A percentile compares a stretch with the other conserved stretches of the same genome.
Evolutionary conservation across 805 yeast genomes (phyloP).

Genomic region (Metschnikowia vanudenii): DNA sequence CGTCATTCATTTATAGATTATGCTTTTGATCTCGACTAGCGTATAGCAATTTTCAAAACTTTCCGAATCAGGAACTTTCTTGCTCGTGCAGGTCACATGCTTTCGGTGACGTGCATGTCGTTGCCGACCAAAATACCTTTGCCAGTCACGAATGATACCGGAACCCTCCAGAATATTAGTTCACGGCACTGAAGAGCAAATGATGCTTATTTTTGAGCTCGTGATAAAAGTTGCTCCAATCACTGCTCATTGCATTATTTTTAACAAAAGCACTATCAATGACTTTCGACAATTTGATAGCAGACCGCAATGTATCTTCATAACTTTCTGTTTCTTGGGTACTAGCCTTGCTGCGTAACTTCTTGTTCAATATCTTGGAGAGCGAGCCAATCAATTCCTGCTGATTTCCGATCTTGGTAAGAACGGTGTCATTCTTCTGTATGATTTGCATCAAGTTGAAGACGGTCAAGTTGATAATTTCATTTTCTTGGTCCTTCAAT

Average conservation of each 20-base stretch:
- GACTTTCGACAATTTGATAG: conserved; percentile 29
- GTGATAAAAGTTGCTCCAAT: conserved; percentile 18
- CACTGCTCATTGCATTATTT: conserved; percentile 14
- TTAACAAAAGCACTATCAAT: conserved; percentile 14
- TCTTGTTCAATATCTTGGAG: conserved; percentile 39
- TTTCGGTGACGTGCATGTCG: conserved; percentile 1
- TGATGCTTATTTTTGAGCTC: conserved; percentile 20
- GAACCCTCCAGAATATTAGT: background rate
- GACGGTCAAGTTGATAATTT: conserved; percentile 53
- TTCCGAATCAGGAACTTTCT: conserved; percentile 2
- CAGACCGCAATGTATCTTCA: conserved; percentile 44
- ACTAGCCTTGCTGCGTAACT: conserved; percentile 59
- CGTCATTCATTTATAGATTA: background rate
- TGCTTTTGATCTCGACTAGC: background rate
- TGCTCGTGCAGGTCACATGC: conserved; percentile 2
- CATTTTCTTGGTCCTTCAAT: conserved; percentile 59
- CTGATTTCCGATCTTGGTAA: conserved; percentile 31
- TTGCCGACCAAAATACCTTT: background rate
- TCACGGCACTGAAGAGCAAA: conserved; percentile 16
- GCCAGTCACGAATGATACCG: background rate
- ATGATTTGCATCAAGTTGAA: conserved; percentile 38
- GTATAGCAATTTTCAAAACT: background rate
- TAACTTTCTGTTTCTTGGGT: conserved; percentile 63
- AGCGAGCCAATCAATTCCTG: conserved; percentile 37
- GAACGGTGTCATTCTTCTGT: conserved; percentile 20